Conservation (phyloP, 768 basidiomycete species). For the Hysterangium stoloniferum region DNA sequence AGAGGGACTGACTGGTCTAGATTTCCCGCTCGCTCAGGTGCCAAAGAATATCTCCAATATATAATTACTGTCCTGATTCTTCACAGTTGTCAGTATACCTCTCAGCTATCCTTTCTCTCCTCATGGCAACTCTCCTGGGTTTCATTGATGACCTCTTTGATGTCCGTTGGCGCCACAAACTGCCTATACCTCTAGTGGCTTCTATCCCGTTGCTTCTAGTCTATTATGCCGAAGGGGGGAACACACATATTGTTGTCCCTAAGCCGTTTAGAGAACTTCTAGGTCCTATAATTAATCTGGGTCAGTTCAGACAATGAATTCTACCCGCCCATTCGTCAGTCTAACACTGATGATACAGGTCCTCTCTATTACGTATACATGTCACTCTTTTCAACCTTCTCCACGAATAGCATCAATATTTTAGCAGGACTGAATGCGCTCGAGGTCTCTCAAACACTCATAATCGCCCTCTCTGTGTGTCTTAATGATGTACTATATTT, state of each 20-base stretch:
- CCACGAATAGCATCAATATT: constrained; percentile 98
- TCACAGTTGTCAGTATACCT: constrained; percentile 82
- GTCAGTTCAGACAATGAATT: constrained; percentile 51
- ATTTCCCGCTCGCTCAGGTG: constrained; percentile 67
- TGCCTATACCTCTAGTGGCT: constrained; percentile 94
- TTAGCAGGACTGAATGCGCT: constrained; percentile 96
- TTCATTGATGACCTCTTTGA: constrained; percentile 98
- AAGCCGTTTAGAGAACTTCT: constrained; percentile 67
- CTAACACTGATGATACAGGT: constrained; percentile 39
- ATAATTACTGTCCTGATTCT: not conserved
- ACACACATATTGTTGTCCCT: constrained; percentile 91
- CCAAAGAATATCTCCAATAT: not conserved
- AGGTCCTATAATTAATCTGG: constrained; percentile 78
- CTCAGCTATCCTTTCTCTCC: constrained; percentile 83
- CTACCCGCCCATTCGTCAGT: not conserved
- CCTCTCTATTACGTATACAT: constrained; percentile 96
- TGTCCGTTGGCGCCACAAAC: constrained; percentile 96
- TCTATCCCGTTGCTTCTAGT: constrained; percentile 93
- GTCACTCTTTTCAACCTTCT: constrained; percentile 90
- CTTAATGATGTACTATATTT: constrained; percentile 91
- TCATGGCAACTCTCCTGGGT: constrained; percentile 90
- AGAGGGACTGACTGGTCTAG: constrained; percentile 58
- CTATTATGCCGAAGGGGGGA: constrained; percentile 90
- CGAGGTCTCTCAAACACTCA: constrained; percentile 87
- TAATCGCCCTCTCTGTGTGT: constrained; percentile 86